phyloP scores from a whole-genome alignment of 2,329 filamentous ascomycete species.

The Neobulgaria alba region DNA sequence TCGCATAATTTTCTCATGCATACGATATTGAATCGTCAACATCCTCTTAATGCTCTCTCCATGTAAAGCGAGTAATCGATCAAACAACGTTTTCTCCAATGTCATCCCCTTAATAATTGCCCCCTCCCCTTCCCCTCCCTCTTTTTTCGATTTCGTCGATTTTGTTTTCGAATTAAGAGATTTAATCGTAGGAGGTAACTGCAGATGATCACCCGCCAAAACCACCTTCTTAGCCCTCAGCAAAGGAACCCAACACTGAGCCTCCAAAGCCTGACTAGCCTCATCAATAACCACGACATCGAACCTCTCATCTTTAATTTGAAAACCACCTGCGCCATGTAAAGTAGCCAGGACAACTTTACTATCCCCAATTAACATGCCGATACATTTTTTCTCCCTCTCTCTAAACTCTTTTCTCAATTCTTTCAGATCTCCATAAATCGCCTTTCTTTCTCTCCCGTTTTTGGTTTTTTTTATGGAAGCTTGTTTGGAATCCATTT shows the following conservation, averaged over 20 bases:
- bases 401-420: conserved; percentile 82
- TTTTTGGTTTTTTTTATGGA: conserved; percentile 80
- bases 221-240: conserved; percentile 75
- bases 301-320: conserved; percentile 71
- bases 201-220: conserved; percentile 87
- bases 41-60: conserved; percentile 81
- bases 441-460: conserved; percentile 67
- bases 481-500: conserved; percentile 88
- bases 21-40: conserved; percentile 95
- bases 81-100: conserved; percentile 87
- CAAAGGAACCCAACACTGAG: conserved; percentile 93
- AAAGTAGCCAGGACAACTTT: conserved; percentile 88
- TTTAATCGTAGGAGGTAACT: conserved; percentile 92
- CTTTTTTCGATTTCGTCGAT: conserved; percentile 29
- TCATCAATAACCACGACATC: conserved; percentile 96
- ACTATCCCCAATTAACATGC: conserved; percentile 63
- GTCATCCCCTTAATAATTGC: conserved; percentile 47
- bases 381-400: conserved; percentile 74
- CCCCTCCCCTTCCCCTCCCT: conserved; percentile 30
- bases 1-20: conserved; percentile 93
- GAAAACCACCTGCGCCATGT: conserved; percentile 81
- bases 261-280: conserved; percentile 89
- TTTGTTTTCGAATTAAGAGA: conserved; percentile 49
- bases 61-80: conserved; percentile 74
- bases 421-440: conserved; percentile 79